Evolutionary conservation across 2,329 filamentous ascomycete genomes (phyloP).

Genomic region (Epichloe typhina): DNA sequence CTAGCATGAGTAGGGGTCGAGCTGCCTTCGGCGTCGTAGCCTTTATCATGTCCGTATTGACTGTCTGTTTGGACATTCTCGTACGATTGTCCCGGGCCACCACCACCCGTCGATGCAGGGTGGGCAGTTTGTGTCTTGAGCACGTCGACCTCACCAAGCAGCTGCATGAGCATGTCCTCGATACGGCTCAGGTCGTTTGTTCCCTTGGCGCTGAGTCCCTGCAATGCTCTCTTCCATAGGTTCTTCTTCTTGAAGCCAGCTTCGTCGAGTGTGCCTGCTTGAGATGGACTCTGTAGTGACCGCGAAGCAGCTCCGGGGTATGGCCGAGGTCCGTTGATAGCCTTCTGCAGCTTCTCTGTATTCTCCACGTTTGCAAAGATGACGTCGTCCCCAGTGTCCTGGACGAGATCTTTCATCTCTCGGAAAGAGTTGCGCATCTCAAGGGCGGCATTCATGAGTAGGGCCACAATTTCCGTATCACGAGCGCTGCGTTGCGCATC

Average conservation of each 20-base stretch:
- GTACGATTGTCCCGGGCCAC: slow-evolving; percentile 48
- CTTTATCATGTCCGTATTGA: slow-evolving; percentile 55
- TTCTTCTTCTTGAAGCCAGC: slow-evolving; percentile 70
- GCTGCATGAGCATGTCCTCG: slow-evolving; percentile 81
- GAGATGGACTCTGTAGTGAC: slow-evolving; percentile 42
- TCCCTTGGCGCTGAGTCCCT: slow-evolving; percentile 77
- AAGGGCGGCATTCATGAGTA: slow-evolving; percentile 81
- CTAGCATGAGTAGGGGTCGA: slow-evolving; percentile 54
- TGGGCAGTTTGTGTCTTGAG: slow-evolving; percentile 49
- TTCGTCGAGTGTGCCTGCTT: slow-evolving; percentile 42
- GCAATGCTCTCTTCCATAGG: slow-evolving; percentile 87
- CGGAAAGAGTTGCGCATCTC: slow-evolving; percentile 97
- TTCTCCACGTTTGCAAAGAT: slow-evolving; percentile 81
- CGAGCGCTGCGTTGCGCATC: slow-evolving; percentile 93
- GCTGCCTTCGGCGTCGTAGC: slow-evolving; percentile 48
- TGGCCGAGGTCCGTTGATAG: slow-evolving; percentile 75
- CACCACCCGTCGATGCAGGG: slow-evolving; percentile 29
- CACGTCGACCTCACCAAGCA: slow-evolving; percentile 83
- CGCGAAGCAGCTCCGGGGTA: slow-evolving; percentile 55
- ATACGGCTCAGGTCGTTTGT: slow-evolving; percentile 80
- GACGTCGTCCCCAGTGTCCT: slow-evolving; percentile 69
- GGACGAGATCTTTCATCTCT: slow-evolving; percentile 85
- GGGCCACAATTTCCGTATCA: slow-evolving; percentile 91
- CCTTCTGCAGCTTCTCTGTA: slow-evolving; percentile 72
- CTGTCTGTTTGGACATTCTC: slow-evolving; percentile 52